These are phyloP conservation scores for Panellus pusillus DNA, from an alignment of 768 basidiomycete species.

Conservation along the genomic window DNA sequence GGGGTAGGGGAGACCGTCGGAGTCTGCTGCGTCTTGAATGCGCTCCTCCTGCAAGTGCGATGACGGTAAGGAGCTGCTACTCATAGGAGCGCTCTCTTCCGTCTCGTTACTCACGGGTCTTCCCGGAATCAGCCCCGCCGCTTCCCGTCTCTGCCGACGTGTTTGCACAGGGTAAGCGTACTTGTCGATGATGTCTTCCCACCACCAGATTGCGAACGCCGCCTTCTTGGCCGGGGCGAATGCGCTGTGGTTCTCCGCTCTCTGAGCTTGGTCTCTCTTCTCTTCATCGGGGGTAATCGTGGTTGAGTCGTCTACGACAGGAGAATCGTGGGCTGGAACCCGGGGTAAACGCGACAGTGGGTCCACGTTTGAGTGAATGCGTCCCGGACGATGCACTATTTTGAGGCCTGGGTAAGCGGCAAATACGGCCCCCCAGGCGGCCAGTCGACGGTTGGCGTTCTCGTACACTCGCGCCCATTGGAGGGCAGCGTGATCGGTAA, in stretches of 20 bases:
- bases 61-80: not conserved
- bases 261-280: no score
- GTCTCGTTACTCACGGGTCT: not conserved
- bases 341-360: slow-evolving; percentile 1
- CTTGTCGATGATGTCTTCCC: no score
- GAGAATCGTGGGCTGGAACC: not conserved
- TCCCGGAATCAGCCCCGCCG: not conserved
- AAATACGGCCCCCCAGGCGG: slow-evolving; percentile 28
- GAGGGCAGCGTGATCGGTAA: slow-evolving; percentile 16
- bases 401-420: slow-evolving; percentile 29
- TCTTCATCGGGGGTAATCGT: no score
- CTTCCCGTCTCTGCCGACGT: no score
- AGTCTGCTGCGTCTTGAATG: not conserved
- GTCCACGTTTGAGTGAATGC: slow-evolving; percentile 29
- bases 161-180: no score
- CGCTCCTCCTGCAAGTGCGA: not conserved
- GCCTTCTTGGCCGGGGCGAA: slow-evolving; percentile 1
- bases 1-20: not conserved
- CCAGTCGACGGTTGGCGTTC: slow-evolving; percentile 20
- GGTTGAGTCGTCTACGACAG: no score
- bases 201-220: no score
- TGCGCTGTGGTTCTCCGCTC: not conserved
- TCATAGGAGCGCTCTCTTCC: not conserved
- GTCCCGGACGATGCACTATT: no score
- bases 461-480: slow-evolving; percentile 15